Evolutionary conservation across 441 rosid genomes (phyloP).

Genomic region (Theobroma grandiflorum): DNA sequence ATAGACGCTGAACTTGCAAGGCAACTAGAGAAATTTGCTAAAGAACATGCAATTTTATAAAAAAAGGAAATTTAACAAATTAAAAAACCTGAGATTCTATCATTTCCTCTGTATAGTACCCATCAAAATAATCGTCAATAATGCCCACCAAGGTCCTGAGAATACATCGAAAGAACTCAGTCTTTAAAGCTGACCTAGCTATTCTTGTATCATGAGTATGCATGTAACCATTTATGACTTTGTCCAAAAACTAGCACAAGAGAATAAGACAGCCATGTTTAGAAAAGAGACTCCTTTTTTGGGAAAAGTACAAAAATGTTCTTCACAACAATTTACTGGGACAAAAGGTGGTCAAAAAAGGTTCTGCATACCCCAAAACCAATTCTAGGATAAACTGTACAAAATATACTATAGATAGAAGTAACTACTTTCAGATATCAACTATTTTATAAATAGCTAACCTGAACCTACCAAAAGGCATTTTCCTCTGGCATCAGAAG

Average conservation of each 20-base stretch:
- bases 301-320: not conserved
- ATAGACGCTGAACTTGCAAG: constrained; percentile 8
- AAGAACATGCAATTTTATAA: constrained; percentile 16
- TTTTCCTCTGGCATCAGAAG: constrained; percentile 87
- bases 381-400: not conserved
- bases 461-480: constrained; percentile 74
- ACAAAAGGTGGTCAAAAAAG: not conserved
- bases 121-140: constrained; percentile 75
- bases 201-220: constrained; percentile 12
- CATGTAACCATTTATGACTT: constrained; percentile 2
- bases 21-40: constrained; percentile 1
- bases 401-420: not conserved
- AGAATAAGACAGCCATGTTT: constrained; percentile 12
- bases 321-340: constrained; percentile 1
- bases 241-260: not conserved
- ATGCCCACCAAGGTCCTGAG: constrained; percentile 76
- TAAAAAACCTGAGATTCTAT: constrained; percentile 71
- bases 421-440: constrained; percentile 25
- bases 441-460: constrained; percentile 24
- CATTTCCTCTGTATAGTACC: constrained; percentile 78
- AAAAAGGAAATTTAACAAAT: constrained; percentile 5
- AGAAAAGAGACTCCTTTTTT: not conserved
- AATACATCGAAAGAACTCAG: constrained; percentile 34
- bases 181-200: constrained; percentile 29
- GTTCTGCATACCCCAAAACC: constrained; percentile 3